These are phyloP conservation scores for Botrytis fabae DNA, from an alignment of 2,329 filamentous ascomycete species.

Conservation along the genomic window DNA sequence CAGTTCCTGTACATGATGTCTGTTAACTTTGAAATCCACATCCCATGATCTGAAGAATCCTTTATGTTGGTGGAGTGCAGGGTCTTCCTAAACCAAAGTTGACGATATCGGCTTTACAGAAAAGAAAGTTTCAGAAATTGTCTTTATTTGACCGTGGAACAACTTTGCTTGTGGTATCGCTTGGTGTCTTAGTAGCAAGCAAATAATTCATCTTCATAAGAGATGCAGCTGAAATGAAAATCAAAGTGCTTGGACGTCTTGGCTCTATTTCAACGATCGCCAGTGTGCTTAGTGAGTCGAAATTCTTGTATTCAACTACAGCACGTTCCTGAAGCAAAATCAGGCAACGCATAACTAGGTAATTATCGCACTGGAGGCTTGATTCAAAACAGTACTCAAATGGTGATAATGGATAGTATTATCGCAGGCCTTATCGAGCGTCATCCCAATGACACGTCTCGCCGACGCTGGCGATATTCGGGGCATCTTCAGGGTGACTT, in stretches of 20 bases:
- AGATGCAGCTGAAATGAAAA: too few species aligned
- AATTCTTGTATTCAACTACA: not conserved
- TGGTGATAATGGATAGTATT: not conserved
- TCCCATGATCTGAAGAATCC: not conserved
- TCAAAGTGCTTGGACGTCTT: not conserved
- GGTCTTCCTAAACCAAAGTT: not conserved
- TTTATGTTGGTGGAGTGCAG: not conserved
- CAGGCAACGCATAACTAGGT: not conserved
- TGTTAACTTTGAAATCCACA: not conserved
- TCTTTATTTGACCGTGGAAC: not conserved
- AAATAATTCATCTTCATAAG: not conserved
- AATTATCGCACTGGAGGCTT: not conserved
- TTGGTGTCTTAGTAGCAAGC: not conserved
- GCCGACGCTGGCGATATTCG: fast-evolving
- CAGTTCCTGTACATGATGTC: not conserved
- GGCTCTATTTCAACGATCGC: not conserved
- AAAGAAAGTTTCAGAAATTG: not conserved
- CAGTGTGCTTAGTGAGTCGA: not conserved
- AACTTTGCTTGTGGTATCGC: not conserved
- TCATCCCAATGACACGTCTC: not conserved
- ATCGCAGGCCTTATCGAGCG: not conserved
- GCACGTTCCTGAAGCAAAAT: not conserved
- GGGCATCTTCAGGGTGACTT: not conserved
- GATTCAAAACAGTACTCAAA: not conserved
- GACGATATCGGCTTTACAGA: not conserved